These are phyloP conservation scores for Catharanthus roseus DNA, from an alignment of 257 asterid species.

Conservation along the genomic window DNA sequence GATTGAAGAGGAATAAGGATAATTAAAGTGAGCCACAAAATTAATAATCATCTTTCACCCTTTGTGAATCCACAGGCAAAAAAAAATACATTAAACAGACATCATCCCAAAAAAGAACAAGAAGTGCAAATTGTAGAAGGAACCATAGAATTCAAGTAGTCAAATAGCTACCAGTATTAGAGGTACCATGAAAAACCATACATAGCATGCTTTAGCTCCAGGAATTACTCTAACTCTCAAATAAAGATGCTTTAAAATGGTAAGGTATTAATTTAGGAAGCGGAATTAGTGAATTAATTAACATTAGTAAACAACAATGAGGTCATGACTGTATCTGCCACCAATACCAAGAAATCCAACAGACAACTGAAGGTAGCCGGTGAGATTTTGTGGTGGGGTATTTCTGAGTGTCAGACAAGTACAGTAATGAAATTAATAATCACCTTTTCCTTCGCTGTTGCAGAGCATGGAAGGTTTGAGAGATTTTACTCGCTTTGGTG, in stretches of 20 bases:
- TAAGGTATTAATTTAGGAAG: not conserved
- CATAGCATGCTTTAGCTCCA: not conserved
- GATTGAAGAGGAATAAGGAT: not conserved
- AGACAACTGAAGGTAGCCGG: no score
- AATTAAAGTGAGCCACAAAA: not conserved
- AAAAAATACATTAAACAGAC: not conserved
- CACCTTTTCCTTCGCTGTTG: no score
- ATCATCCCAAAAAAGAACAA: not conserved
- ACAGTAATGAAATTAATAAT: no score
- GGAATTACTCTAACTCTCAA: not conserved
- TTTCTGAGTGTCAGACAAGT: no score
- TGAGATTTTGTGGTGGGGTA: no score
- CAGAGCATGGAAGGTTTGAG: no score
- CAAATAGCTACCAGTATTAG: not conserved
- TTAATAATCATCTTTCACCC: not conserved
- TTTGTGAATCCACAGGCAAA: not conserved
- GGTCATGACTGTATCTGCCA: no score
- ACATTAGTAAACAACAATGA: not conserved
- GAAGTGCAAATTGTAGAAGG: not conserved
- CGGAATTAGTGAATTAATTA: no score
- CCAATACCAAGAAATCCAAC: no score
- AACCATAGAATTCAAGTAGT: not conserved
- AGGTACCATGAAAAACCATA: not conserved
- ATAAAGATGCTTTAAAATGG: not conserved
- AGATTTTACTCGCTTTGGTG: no score